Evolutionary conservation across 257 asterid genomes (phyloP).

Genomic region (Nicotiana noctiflora): DNA sequence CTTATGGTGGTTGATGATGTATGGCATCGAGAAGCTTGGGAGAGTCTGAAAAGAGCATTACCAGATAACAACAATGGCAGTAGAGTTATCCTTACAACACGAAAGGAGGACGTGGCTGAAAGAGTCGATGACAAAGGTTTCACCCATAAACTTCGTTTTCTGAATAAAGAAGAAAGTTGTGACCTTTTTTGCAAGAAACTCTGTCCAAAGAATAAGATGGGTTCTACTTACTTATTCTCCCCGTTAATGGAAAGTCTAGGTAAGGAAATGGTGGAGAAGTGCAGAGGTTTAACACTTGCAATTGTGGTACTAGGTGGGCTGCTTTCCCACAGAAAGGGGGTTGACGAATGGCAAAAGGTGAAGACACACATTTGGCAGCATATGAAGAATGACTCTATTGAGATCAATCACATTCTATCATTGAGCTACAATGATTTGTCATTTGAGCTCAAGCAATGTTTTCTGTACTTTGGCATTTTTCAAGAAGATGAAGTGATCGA

Average conservation of each 20-base stretch:
- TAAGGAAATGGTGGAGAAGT: neutral
- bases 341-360: slow-evolving; percentile 6
- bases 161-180: slow-evolving; percentile 1
- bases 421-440: slow-evolving; percentile 14
- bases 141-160: slow-evolving; percentile 5
- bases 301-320: slow-evolving; percentile 10
- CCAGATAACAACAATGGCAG: slow-evolving; percentile 12
- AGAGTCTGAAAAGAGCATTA: slow-evolving; percentile 7
- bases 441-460: slow-evolving; percentile 9
- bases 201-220: neutral
- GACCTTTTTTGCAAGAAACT: slow-evolving; percentile 6
- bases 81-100: slow-evolving; percentile 13
- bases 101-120: slow-evolving; percentile 3
- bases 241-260: slow-evolving; percentile 3
- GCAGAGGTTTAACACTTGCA: slow-evolving; percentile 7
- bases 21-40: slow-evolving; percentile 11
- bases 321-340: neutral
- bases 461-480: slow-evolving; percentile 4
- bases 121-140: neutral
- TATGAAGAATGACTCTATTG: slow-evolving; percentile 7
- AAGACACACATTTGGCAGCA: slow-evolving; percentile 12
- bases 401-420: neutral
- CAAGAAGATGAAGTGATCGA: neutral
- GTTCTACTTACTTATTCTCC: neutral
- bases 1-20: slow-evolving; percentile 13